Percentiles rank a stretch among this genome's conserved stretches.
phyloP scores from a whole-genome alignment of 1,284 basidiomycete genomes.

The Bjerkandera adusta region DNA sequence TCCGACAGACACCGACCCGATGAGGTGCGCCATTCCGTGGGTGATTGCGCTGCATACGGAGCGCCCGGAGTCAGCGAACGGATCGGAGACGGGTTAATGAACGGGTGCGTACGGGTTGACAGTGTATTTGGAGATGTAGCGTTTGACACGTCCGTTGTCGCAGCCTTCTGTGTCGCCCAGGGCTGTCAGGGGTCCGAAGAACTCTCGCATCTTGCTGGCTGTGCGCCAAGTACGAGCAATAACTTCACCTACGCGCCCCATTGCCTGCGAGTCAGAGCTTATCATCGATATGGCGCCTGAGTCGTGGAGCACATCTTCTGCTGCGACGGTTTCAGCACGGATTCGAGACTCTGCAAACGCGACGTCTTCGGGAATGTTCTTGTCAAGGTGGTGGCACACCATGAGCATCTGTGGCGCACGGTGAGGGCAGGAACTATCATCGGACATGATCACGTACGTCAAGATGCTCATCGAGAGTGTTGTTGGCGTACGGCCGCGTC shows the following conservation, averaged over 20 bases:
- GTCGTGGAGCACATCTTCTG: slow-evolving; percentile 97
- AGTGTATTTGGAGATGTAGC: slow-evolving; percentile 96
- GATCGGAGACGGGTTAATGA: background rate
- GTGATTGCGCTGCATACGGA: slow-evolving; percentile 74
- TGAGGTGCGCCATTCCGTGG: slow-evolving; percentile 87
- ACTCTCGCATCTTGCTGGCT: slow-evolving; percentile 89
- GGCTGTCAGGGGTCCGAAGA: slow-evolving; percentile 66
- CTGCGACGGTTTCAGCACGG: slow-evolving; percentile 94
- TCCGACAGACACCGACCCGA: slow-evolving; percentile 84
- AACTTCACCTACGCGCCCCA: slow-evolving; percentile 98
- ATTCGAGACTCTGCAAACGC: slow-evolving; percentile 98
- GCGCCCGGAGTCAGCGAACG: too few relatives aligned
- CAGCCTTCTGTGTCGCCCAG: slow-evolving; percentile 63
- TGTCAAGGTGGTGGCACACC: slow-evolving; percentile 93
- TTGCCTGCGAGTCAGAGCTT: slow-evolving; percentile 93
- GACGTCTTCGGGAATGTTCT: slow-evolving; percentile 89
- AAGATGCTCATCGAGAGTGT: slow-evolving; percentile 96
- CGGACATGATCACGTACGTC: slow-evolving; percentile 59
- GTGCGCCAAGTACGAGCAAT: slow-evolving; percentile 94
- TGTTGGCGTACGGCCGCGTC: slow-evolving; percentile 88
- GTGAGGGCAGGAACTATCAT: background rate
- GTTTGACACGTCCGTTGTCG: slow-evolving; percentile 96
- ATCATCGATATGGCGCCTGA: slow-evolving; percentile 96
- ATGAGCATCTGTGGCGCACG: slow-evolving; percentile 80
- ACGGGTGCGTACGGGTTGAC: slow-evolving; percentile 84